These are phyloP conservation scores for Mortierella polycephala DNA, from an alignment of 371 early-diverging fungal genomes.

Conservation along the genomic window DNA sequence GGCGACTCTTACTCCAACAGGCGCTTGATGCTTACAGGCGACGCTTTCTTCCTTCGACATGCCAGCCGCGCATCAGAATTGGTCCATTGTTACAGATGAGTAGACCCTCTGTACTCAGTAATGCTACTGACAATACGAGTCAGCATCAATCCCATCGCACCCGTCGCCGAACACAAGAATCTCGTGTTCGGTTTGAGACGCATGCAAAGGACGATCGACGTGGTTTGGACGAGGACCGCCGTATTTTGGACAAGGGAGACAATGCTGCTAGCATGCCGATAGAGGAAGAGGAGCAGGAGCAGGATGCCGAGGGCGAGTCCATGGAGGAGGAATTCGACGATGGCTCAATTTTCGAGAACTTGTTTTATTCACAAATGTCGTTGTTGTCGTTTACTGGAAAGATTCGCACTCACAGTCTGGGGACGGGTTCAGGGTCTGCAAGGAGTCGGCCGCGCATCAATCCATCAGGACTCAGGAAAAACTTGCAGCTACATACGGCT, in stretches of 20 bases:
- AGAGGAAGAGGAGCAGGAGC: slow-evolving; percentile 10
- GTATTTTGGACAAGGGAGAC: too few species aligned
- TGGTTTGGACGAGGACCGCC: too few species aligned
- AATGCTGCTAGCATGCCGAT: not conserved
- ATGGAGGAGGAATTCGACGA: slow-evolving; percentile 26
- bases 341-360: slow-evolving; percentile 20
- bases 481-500: not conserved
- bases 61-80: slow-evolving; percentile 38
- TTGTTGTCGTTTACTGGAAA: slow-evolving; percentile 42
- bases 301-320: slow-evolving; percentile 8
- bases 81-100: slow-evolving; percentile 18
- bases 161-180: slow-evolving; percentile 1
- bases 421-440: slow-evolving; percentile 48
- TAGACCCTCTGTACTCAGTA: slow-evolving; percentile 6
- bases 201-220: not conserved
- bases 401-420: slow-evolving; percentile 48
- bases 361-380: slow-evolving; percentile 50
- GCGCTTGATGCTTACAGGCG: slow-evolving; percentile 47
- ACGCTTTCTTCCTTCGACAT: slow-evolving; percentile 36
- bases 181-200: slow-evolving; percentile 13
- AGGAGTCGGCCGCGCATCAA: slow-evolving; percentile 45
- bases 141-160: not conserved
- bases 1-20: slow-evolving; percentile 41
- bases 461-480: not conserved
- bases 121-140: not conserved